Evolutionary conservation across 768 basidiomycete genomes (phyloP).

Genomic region (Holtermanniella nyarrowii): DNA sequence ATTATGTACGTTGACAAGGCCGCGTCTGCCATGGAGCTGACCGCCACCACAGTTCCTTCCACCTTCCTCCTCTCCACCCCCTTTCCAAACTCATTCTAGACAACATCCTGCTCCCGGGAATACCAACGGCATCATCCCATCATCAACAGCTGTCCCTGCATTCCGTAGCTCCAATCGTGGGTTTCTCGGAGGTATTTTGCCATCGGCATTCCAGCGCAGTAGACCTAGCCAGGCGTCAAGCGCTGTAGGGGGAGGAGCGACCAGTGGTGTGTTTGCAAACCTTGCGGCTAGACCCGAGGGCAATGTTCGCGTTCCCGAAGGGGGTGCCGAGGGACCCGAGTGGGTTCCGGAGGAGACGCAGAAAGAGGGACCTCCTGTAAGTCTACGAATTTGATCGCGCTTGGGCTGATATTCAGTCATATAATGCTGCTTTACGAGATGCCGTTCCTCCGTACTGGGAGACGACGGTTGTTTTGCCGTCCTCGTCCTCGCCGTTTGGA

Average conservation of each 20-base stretch:
- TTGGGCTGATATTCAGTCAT: constrained; percentile 50
- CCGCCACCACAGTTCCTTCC: constrained; percentile 22
- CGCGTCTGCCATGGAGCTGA: constrained; percentile 7
- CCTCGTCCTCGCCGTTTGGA: constrained; percentile 35
- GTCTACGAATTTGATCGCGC: constrained; percentile 35
- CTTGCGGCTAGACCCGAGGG: constrained; percentile 76
- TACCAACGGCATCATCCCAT: constrained; percentile 35
- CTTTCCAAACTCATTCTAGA: constrained; percentile 34
- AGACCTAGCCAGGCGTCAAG: constrained; percentile 5
- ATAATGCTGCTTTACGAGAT: constrained; percentile 76
- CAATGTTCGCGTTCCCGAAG: constrained; percentile 14
- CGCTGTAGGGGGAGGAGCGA: constrained; percentile 44
- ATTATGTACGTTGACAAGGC: constrained; percentile 23
- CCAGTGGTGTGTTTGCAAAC: constrained; percentile 93
- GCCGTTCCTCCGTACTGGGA: constrained; percentile 95
- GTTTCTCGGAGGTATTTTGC: constrained; percentile 31
- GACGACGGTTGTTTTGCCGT: constrained; percentile 78
- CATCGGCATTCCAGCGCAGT: constrained; percentile 22
- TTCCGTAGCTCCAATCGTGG: constrained; percentile 48
- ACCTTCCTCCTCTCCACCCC: constrained; percentile 34
- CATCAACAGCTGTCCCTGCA: constrained; percentile 42
- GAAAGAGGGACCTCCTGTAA: constrained; percentile 75
- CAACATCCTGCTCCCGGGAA: constrained; percentile 36
- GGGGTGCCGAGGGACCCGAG: constrained; percentile 44
- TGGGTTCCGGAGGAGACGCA: constrained; percentile 66